Evolutionary conservation across 2,329 filamentous ascomycete genomes (phyloP).

Genomic region (Pseudogymnoascus sp.): DNA sequence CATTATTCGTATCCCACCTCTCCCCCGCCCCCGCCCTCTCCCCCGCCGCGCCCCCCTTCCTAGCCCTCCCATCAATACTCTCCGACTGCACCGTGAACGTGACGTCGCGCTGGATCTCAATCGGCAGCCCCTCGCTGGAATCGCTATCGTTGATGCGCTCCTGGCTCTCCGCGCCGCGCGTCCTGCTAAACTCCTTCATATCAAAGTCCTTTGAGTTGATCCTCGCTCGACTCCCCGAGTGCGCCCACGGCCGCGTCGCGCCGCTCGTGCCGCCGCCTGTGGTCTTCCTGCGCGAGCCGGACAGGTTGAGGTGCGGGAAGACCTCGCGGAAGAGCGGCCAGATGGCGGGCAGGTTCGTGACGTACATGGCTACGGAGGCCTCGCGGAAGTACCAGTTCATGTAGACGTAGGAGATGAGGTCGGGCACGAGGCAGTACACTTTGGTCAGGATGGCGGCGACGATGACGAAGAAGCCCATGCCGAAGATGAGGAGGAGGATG

Average conservation of each 20-base stretch:
- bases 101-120: constrained; percentile 9
- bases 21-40: background rate
- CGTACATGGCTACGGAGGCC: constrained; percentile 42
- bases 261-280: background rate
- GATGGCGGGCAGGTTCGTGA: constrained; percentile 42
- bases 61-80: background rate
- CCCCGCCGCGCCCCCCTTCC: background rate
- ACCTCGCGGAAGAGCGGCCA: constrained; percentile 41
- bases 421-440: constrained; percentile 34
- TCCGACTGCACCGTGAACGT: constrained; percentile 8
- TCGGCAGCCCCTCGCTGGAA: background rate
- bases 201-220: constrained; percentile 3
- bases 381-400: constrained; percentile 45
- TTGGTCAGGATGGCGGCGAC: constrained; percentile 36
- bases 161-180: constrained; percentile 7
- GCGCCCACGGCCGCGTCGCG: background rate
- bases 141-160: constrained; percentile 8
- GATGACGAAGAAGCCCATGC: constrained; percentile 42
- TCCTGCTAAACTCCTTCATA: background rate
- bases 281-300: background rate
- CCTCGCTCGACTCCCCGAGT: background rate
- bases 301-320: constrained; percentile 19
- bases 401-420: constrained; percentile 31
- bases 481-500: constrained; percentile 39
- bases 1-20: background rate